Conservation (phyloP, 495 filamentous ascomycete species). For the Aspergillus coremiiformis region DNA sequence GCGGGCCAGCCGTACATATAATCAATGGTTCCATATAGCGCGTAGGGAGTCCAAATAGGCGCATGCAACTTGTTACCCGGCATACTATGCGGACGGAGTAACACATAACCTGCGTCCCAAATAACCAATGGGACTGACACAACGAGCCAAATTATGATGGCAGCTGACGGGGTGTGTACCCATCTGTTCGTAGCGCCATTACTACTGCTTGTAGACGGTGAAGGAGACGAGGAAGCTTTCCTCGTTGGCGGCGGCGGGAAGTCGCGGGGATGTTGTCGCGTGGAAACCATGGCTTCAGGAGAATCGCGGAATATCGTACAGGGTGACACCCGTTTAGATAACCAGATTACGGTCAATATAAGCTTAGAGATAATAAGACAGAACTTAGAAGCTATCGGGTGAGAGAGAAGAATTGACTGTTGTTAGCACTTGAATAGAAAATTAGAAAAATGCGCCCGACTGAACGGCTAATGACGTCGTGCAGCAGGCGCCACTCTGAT, state of each 20-base stretch:
- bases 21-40: slow-evolving; percentile 73
- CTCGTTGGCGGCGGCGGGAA: slow-evolving; percentile 34
- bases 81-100: slow-evolving; percentile 80
- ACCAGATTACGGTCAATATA: slow-evolving; percentile 3
- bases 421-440: too few relatives aligned
- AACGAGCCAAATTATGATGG: slow-evolving; percentile 65
- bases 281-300: slow-evolving; percentile 40
- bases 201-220: slow-evolving; percentile 22
- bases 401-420: background rate
- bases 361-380: background rate
- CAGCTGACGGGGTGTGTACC: slow-evolving; percentile 60
- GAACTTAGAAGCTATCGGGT: background rate
- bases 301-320: background rate
- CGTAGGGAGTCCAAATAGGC: slow-evolving; percentile 73
- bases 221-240: slow-evolving; percentile 11
- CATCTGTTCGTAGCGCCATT: slow-evolving; percentile 34
- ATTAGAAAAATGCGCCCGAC: too few relatives aligned
- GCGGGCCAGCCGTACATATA: slow-evolving; percentile 79
- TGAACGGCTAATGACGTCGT: slow-evolving; percentile 25
- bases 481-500: background rate
- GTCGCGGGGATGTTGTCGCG: slow-evolving; percentile 42
- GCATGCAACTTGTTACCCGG: slow-evolving; percentile 66
- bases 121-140: slow-evolving; percentile 73
- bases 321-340: background rate
- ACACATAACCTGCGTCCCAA: slow-evolving; percentile 78